These are phyloP conservation scores for Arctium lappa DNA, from an alignment of 129 eudicot species.

Conservation along the genomic window DNA sequence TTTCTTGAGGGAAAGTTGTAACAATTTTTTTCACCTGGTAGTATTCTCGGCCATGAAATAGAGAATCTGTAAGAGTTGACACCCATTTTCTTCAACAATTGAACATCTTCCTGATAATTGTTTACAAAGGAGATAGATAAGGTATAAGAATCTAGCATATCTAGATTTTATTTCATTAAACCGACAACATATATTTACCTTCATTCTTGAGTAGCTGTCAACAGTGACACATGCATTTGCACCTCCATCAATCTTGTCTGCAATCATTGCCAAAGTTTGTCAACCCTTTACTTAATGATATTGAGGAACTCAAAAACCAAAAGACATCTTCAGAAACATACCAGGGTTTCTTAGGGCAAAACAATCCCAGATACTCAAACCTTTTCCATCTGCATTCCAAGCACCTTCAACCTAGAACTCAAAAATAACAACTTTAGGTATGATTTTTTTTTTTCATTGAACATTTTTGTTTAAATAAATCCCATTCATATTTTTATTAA, in stretches of 20 bases:
- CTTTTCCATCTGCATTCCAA: not conserved
- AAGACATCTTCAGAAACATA: not conserved
- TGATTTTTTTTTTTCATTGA: too few relatives aligned
- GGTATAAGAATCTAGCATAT: not conserved
- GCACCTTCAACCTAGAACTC: not conserved
- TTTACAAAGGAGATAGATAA: not conserved
- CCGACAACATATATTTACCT: not conserved
- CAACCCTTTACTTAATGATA: not conserved
- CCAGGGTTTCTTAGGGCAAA: not conserved
- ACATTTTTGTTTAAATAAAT: too few relatives aligned
- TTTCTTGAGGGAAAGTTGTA: not conserved
- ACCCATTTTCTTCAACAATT: slow-evolving; percentile 33
- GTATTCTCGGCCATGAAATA: slow-evolving; percentile 47
- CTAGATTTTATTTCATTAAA: not conserved
- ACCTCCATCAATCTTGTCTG: not conserved
- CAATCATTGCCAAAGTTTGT: not conserved
- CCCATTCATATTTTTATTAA: too few relatives aligned
- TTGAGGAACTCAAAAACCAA: not conserved
- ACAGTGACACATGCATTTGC: not conserved
- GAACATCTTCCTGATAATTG: slow-evolving; percentile 36
- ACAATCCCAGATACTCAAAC: not conserved
- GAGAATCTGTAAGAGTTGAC: slow-evolving; percentile 35
- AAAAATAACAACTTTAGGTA: not conserved
- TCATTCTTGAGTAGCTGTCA: not conserved
- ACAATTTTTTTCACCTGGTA: slow-evolving; percentile 19